Conservation (phyloP, 2,329 filamentous ascomycete species). For the Polytolypa hystricis region DNA sequence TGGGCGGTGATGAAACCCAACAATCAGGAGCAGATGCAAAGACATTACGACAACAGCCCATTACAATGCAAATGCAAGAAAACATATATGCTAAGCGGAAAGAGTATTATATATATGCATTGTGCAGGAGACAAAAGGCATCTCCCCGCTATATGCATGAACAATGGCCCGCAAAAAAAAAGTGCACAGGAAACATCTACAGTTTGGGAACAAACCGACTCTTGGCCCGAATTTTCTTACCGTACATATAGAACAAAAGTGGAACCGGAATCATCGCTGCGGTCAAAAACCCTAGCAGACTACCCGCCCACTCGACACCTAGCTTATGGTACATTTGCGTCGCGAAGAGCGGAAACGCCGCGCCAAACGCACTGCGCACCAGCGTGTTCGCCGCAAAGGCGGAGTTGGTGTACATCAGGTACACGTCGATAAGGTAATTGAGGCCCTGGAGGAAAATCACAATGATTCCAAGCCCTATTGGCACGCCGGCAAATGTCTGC, state of each 20-base stretch:
- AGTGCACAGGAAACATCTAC: slow-evolving; percentile 1
- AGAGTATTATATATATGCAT: too few species aligned
- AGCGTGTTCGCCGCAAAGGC: slow-evolving; percentile 31
- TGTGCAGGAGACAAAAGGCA: too few species aligned
- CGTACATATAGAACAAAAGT: slow-evolving; percentile 39
- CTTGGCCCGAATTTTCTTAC: slow-evolving; percentile 33
- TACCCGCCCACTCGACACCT: slow-evolving; percentile 31
- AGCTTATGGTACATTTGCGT: slow-evolving; percentile 27
- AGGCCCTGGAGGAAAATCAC: slow-evolving; percentile 36
- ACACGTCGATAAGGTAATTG: slow-evolving; percentile 34
- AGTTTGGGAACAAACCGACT: slow-evolving; percentile 29
- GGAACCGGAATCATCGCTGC: slow-evolving; percentile 36
- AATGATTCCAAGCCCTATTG: slow-evolving; percentile 33
- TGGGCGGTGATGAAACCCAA: too few species aligned
- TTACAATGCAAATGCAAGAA: too few species aligned
- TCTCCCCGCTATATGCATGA: neutral
- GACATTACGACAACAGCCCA: too few species aligned
- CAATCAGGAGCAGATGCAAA: too few species aligned
- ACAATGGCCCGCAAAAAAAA: neutral
- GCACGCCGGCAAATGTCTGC: slow-evolving; percentile 32
- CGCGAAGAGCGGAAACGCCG: slow-evolving; percentile 25
- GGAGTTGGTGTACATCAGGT: slow-evolving; percentile 29
- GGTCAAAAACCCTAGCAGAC: slow-evolving; percentile 28
- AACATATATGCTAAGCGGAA: too few species aligned
- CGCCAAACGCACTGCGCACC: slow-evolving; percentile 24